Conservation (phyloP, 2,329 filamentous ascomycete genomes). For the Penicillium sp. region DNA sequence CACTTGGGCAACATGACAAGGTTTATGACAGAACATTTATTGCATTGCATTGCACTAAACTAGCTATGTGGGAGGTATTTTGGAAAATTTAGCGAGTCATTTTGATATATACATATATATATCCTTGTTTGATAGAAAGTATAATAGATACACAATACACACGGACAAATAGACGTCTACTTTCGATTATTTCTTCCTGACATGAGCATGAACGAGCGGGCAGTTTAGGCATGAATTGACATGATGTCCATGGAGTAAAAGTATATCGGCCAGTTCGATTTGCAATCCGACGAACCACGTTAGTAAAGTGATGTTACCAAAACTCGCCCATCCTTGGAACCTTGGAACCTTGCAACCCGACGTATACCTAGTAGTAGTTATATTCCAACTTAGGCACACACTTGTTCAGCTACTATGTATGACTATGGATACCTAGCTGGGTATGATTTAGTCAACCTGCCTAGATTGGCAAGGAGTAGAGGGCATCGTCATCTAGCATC, state of each 20-base stretch:
- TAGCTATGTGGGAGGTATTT: conserved; percentile 11
- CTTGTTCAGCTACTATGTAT: no score
- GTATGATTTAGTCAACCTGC: no score
- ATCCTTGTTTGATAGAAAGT: conserved; percentile 10
- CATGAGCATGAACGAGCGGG: neutral
- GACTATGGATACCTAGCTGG: no score
- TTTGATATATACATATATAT: conserved; percentile 3
- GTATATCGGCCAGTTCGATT: neutral
- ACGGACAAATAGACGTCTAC: neutral
- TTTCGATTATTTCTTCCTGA: neutral
- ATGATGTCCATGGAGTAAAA: neutral
- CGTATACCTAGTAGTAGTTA: no score
- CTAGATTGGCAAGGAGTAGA: neutral
- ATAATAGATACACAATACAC: conserved; percentile 8
- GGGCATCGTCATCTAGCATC: no score
- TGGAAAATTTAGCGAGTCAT: conserved; percentile 13
- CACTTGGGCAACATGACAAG: neutral
- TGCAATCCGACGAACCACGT: neutral
- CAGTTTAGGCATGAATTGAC: neutral
- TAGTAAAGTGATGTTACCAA: neutral
- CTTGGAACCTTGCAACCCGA: no score
- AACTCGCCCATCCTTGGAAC: no score
- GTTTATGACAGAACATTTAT: neutral
- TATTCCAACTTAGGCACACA: no score
- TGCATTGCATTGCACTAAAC: conserved; percentile 10